Evolutionary conservation across 2,329 filamentous ascomycete species (phyloP).

Genomic region (Teratosphaeria pseudoeucalypti): DNA sequence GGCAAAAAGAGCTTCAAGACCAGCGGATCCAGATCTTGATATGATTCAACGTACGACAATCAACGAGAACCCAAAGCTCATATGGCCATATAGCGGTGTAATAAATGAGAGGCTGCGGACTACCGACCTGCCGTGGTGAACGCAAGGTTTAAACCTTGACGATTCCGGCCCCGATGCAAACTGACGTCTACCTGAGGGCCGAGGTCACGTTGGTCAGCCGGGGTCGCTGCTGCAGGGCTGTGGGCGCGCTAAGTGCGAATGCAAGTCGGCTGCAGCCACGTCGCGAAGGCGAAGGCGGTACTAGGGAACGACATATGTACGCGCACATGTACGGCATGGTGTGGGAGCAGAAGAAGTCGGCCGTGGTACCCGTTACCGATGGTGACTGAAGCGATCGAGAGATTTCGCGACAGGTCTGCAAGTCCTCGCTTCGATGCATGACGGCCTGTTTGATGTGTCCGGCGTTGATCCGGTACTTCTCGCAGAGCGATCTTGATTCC

Average conservation of each 20-base stretch:
- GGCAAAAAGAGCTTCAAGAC: background rate
- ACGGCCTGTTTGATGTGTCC: background rate
- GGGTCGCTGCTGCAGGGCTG: background rate
- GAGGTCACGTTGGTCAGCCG: background rate
- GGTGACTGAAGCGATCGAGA: background rate
- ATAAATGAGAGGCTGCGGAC: background rate
- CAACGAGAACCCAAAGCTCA: background rate
- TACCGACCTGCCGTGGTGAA: background rate
- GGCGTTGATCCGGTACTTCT: background rate
- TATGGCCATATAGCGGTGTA: background rate
- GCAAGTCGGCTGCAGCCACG: background rate
- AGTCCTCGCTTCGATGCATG: background rate
- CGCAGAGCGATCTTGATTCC: background rate
- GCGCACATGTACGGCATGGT: background rate
- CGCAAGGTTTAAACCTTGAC: background rate
- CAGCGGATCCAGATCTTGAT: background rate
- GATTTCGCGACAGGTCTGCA: background rate
- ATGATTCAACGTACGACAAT: background rate
- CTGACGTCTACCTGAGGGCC: background rate
- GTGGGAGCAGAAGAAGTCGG: background rate
- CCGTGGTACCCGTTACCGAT: background rate
- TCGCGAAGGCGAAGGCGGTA: background rate
- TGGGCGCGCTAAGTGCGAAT: background rate
- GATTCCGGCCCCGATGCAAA: background rate
- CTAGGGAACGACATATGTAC: background rate